These are phyloP conservation scores for Asterophora lycoperdoides DNA, from an alignment of 768 basidiomycete species.

Conservation along the genomic window DNA sequence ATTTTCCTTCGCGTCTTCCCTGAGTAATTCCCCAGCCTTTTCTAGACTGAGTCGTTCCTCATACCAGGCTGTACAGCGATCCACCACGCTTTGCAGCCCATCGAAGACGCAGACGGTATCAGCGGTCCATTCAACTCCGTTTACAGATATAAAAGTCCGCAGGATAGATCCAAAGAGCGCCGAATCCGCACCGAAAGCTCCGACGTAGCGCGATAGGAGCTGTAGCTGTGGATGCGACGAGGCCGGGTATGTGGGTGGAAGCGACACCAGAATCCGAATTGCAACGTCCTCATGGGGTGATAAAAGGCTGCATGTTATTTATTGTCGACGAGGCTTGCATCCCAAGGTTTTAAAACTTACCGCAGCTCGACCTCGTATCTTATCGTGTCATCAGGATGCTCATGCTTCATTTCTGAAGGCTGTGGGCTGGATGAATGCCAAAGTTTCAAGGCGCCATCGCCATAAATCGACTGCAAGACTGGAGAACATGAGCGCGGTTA, in stretches of 20 bases:
- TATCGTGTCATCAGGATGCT: conserved; percentile 32
- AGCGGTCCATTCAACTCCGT: conserved; percentile 71
- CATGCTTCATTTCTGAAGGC: conserved; percentile 15
- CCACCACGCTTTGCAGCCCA: conserved; percentile 72
- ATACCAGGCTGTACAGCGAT: conserved; percentile 68
- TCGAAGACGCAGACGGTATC: conserved; percentile 84
- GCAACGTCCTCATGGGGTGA: conserved; percentile 49
- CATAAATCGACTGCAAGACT: conserved; percentile 85
- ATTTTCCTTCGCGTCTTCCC: conserved; percentile 44
- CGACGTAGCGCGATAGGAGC: conserved; percentile 79
- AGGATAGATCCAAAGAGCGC: conserved; percentile 72
- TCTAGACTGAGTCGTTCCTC: conserved; percentile 56
- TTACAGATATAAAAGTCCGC: conserved; percentile 74
- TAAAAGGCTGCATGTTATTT: conserved; percentile 43
- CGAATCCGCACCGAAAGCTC: conserved; percentile 71
- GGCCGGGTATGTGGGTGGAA: conserved; percentile 60
- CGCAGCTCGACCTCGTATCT: conserved; percentile 63
- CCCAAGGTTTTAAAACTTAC: conserved; percentile 38
- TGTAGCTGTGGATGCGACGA: conserved; percentile 76
- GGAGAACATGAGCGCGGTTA: conserved; percentile 1
- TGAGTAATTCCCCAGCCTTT: conserved; percentile 48
- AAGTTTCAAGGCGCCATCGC: conserved; percentile 56
- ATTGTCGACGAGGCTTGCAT: conserved; percentile 17
- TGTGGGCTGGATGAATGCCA: conserved; percentile 41
- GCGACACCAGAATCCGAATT: conserved; percentile 53